Evolutionary conservation across 306 rosid species (phyloP), one percentile per base, ranked within the genome.

Genomic region (Morella rubra): DNA sequence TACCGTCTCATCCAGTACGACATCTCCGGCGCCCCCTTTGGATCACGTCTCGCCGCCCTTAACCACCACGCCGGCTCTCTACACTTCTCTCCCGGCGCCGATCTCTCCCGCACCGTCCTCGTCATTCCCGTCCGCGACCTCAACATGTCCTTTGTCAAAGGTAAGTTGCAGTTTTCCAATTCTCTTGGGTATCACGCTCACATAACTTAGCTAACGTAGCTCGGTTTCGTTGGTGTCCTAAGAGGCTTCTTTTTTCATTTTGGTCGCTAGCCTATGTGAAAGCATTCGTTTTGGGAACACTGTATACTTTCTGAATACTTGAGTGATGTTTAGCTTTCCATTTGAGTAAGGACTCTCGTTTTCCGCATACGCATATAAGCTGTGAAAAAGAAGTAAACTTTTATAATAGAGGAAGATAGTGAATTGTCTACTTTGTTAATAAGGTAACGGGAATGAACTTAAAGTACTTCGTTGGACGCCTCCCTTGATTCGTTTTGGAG

Each of bases 1-100:
- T 96, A 92, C 81, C 93, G 98, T 1, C 87, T 95, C 64, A 95
- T 95, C 77, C 99, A 95, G 74, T 95, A 95, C 78, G 99, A 95
- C 73, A 89, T 95, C 80, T 87, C 97, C 6, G 97, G 97, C 0
- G 87, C 77, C 44, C 97, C 97, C 0, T 89, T 96, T 16, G 99
- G 99, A 93, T 96, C 99, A 82, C 98, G 97, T 18, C 89, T 93
- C 51, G 98, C 99, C 44, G 80, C 83, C 11, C 93, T 96, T 76
- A 96, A 96, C 74, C 99, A 96, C 81, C 97, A 92, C 69, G 99
- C 99, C 7, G 89, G 90, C 8, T 96, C 99, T 51, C 79, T 87
- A 3, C 90, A 90, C 79, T 95, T 91, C 75, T 84, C 96, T 41
- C 85, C 99, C 2, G 86, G 88, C 56, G 80, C 97, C 45, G 99